Base-by-base conservation (phyloP, 768 basidiomycete species). In the Pseudohyphozyma bogoriensis region DNA sequence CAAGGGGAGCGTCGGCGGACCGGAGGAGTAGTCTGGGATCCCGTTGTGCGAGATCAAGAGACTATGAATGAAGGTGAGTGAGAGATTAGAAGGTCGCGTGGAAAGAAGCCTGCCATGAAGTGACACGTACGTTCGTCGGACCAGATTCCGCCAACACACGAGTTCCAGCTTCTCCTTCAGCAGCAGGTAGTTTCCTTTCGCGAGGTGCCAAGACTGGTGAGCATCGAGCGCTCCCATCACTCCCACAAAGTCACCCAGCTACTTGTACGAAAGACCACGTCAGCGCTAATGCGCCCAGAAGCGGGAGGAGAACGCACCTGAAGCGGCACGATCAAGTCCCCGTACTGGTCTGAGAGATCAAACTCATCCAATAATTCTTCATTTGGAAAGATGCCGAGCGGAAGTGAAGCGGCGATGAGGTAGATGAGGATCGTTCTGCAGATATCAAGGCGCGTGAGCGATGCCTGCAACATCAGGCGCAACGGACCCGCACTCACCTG, bases 81-180 rank as follows among this genome's bases (percentile, higher is more conserved):
- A 26, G 24, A 7, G 20, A 10, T 16, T 24, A 31, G 50, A 40
- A 35, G 40, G 12, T 15, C 29, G 9, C 11, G n/a, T 7, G 3
- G 29, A 44, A 39, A 4, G 32, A 9, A 20, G 32, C 26, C 40
- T 16, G n/a, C n/a, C n/a, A 15, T 10, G 46, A 26, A 26, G 15
- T 16, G 24, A 20, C 35, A 49, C 68, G 37, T 15, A 90, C 70
- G 65, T 66, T 52, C 56, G 29, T 28, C 70, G 40, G 5, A 57
- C 44, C 18, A 71, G 54, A 52, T 71, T 71, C 15, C 70, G 62
- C 70, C 70, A 71, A 50, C 70, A 71, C 1, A 71, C 13, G 24
- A 60, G 31, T 55, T 71, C 70, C 29, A 71, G 66, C 56, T 71
- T 71, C 29, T 71, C 70, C 16, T 58, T 47, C 45, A 71, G 35